A percentile compares a stretch with the other conserved stretches of the same genome.
phyloP scores from a whole-genome alignment of 2,329 filamentous ascomycete genomes.

The Lanzia echinophila region DNA sequence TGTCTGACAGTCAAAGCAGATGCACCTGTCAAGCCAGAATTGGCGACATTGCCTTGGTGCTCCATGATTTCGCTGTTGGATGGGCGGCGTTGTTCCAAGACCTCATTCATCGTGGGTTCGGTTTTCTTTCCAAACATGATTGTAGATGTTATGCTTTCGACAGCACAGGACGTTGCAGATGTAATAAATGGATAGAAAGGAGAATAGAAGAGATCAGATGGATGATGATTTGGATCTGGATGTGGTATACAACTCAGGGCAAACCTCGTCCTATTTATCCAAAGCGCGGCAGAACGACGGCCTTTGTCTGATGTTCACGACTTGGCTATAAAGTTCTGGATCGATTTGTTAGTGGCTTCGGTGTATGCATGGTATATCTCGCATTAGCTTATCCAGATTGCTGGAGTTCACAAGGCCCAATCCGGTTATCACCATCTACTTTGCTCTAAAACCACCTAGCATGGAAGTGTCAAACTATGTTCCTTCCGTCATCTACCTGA shows the following conservation, averaged over 20 bases:
- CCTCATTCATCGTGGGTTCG: background rate
- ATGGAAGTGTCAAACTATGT: too few relatives aligned
- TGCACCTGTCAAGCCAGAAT: background rate
- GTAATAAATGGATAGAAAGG: background rate
- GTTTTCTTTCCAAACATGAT: constrained; percentile 5
- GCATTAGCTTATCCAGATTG: background rate
- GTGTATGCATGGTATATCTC: background rate
- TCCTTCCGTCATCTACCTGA: too few relatives aligned
- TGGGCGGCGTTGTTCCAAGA: background rate
- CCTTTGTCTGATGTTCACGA: background rate
- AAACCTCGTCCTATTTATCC: constrained; percentile 3
- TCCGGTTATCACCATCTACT: too few relatives aligned
- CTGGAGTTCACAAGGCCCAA: too few relatives aligned
- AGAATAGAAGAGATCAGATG: background rate
- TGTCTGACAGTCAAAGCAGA: constrained; percentile 3
- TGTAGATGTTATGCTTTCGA: background rate
- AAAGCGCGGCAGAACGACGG: background rate
- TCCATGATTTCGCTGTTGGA: background rate
- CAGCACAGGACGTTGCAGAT: background rate
- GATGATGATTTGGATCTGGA: background rate
- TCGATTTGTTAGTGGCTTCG: background rate
- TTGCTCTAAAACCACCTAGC: too few relatives aligned
- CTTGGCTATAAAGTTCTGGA: background rate
- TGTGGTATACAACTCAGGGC: background rate
- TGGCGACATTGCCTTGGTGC: background rate